Evolutionary conservation across 768 basidiomycete genomes (phyloP).

Genomic region (Cyclocybe aegerita): DNA sequence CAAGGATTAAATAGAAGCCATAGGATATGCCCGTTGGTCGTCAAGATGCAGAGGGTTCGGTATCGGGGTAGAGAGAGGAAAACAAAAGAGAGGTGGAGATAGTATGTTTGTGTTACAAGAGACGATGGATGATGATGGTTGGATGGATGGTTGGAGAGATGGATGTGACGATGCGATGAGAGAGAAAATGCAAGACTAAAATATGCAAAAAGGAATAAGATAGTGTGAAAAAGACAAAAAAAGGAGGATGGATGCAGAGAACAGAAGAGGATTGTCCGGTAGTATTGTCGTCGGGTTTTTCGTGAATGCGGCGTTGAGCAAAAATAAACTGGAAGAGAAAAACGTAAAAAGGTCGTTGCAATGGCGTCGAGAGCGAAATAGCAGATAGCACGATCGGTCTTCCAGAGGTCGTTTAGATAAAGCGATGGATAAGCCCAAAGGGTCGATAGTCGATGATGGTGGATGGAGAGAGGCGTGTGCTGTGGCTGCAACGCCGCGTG

Average conservation of each 20-base stretch:
- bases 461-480: not conserved
- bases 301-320: slow-evolving; percentile 1
- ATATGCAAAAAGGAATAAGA: slow-evolving; percentile 13
- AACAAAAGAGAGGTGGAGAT: slow-evolving; percentile 6
- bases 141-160: slow-evolving; percentile 9
- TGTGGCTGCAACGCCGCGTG: not conserved
- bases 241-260: slow-evolving; percentile 3
- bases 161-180: slow-evolving; percentile 2
- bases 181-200: slow-evolving; percentile 2
- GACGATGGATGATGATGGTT: slow-evolving; percentile 2
- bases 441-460: slow-evolving; percentile 6
- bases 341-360: slow-evolving; percentile 17
- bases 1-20: slow-evolving; percentile 22
- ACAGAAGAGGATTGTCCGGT: slow-evolving; percentile 9
- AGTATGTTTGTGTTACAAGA: slow-evolving; percentile 14
- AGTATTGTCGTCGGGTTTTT: slow-evolving; percentile 11
- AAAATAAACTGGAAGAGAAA: slow-evolving; percentile 7
- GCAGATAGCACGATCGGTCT: slow-evolving; percentile 14
- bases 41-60: slow-evolving; percentile 14
- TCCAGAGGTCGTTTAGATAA: slow-evolving; percentile 22
- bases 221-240: slow-evolving; percentile 7
- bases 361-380: slow-evolving; percentile 21
- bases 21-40: slow-evolving; percentile 18
- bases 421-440: slow-evolving; percentile 7
- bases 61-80: not conserved